Conservation (phyloP, 371 early-diverging fungal species). For the Mortierella sp. region DNA sequence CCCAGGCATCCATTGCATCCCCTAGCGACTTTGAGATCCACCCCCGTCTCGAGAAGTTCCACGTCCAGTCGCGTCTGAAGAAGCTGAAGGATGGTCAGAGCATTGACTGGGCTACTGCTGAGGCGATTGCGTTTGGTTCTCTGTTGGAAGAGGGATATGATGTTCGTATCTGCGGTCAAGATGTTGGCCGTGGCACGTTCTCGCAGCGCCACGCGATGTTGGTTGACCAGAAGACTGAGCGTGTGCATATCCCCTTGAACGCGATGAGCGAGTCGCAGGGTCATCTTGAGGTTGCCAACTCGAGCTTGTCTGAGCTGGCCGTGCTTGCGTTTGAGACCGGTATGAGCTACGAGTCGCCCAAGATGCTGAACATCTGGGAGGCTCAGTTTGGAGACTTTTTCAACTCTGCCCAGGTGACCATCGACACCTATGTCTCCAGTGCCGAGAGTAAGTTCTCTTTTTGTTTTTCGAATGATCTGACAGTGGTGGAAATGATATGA, state of each 20-base stretch:
- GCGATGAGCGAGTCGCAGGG: slow-evolving; percentile 63
- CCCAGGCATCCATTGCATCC: slow-evolving; percentile 76
- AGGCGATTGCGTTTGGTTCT: slow-evolving; percentile 94
- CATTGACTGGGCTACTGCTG: slow-evolving; percentile 98
- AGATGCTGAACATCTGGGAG: slow-evolving; percentile 93
- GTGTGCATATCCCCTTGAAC: slow-evolving; percentile 86
- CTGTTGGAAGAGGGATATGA: slow-evolving; percentile 86
- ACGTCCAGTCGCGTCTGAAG: slow-evolving; percentile 84
- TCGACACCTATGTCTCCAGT: slow-evolving; percentile 91
- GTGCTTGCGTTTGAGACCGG: slow-evolving; percentile 97
- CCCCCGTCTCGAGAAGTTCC: slow-evolving; percentile 90
- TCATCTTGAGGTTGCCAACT: slow-evolving; percentile 91
- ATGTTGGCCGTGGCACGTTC: slow-evolving; percentile 98
- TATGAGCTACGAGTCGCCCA: slow-evolving; percentile 89
- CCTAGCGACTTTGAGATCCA: slow-evolving; percentile 81
- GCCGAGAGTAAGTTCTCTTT: slow-evolving; percentile 73
- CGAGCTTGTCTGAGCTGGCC: slow-evolving; percentile 91
- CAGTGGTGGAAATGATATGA: not conserved
- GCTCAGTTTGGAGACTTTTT: slow-evolving; percentile 99
- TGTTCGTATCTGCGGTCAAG: slow-evolving; percentile 97
- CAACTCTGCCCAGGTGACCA: slow-evolving; percentile 96
- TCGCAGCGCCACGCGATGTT: slow-evolving; percentile 96
- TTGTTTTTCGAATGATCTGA: slow-evolving; percentile 6
- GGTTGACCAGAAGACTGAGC: slow-evolving; percentile 82
- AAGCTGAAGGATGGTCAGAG: slow-evolving; percentile 76